A percentile compares a stretch with the other conserved stretches of the same genome.
These are phyloP conservation scores for Paramecium pentaurelia DNA, from an alignment of 73 alveolate species.

Conservation along the genomic window DNA sequence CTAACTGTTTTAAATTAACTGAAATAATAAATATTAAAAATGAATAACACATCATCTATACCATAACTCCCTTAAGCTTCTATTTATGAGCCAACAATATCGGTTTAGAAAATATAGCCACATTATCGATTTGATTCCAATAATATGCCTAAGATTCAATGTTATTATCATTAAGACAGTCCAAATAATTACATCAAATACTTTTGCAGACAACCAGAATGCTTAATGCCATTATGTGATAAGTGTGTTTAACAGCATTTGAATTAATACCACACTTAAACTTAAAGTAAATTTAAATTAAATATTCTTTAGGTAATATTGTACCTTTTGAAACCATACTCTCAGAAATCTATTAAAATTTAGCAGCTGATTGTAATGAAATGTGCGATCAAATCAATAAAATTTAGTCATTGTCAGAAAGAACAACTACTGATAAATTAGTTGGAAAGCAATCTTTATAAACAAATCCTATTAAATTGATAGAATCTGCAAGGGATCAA, in stretches of 20 bases:
- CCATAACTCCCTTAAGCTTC: not conserved
- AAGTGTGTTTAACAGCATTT: not conserved
- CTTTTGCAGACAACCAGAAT: not conserved
- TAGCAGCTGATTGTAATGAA: slow-evolving; percentile 1
- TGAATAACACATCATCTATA: not conserved
- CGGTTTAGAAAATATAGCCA: not conserved
- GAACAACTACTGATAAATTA: not conserved
- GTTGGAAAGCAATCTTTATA: not conserved
- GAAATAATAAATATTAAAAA: not conserved
- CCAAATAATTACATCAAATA: not conserved
- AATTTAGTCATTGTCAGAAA: not conserved
- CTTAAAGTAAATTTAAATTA: not conserved
- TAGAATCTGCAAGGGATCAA: not conserved
- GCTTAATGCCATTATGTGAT: slow-evolving; percentile 11
- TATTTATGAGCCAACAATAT: not conserved
- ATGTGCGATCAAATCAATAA: not conserved
- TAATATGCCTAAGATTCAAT: not conserved
- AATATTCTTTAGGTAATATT: slow-evolving; percentile 14
- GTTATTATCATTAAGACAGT: not conserved
- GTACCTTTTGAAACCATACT: not conserved
- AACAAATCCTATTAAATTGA: not conserved
- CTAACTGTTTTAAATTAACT: not conserved
- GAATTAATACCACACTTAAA: not conserved
- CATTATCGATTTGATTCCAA: not conserved
- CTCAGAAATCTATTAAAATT: not conserved